Evolutionary conservation across 2,329 filamentous ascomycete genomes (phyloP), one percentile per base, ranked within the genome.

Genomic region (Pseudomassariella vexata): DNA sequence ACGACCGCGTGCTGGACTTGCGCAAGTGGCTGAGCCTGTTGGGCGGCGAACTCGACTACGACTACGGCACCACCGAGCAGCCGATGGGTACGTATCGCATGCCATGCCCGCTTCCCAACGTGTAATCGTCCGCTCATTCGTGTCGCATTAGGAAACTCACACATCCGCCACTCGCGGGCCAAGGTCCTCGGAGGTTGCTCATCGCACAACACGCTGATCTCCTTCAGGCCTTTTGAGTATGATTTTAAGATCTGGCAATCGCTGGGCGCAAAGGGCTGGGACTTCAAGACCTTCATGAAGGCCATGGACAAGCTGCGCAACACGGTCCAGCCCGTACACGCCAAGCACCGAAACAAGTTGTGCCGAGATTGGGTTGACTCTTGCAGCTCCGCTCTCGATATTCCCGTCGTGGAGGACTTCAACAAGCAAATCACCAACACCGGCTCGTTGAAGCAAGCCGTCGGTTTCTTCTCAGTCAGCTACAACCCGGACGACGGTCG

Each of bases 101-200:
- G 21, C 2, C 7, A 21, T 9, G 29, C 23, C 14, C 24, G 21
- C 19, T 18, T 21, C 12, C 9, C 19, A 14, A 10, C 31, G 12
- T 8, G 25, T 15, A 28, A 3, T 11, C n/a, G n/a, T n/a, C n/a
- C n/a, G n/a, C n/a, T n/a, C n/a, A n/a, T n/a, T n/a, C n/a, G n/a
- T n/a, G n/a, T n/a, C n/a, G n/a, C n/a, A n/a, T n/a, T 60, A 75
- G 86, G 87, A 54, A 95, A 95, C 69, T 92, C 85, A 35, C 75
- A 87, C 64, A 94, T 95, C 64, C 80, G 87, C 44, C 88, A 94
- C 66, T 94, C 88, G 10, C 82, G 88, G 41, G 88, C 88, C 42
- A 94, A 94, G 68, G 87, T 95, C 23, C 74, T 95, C 19, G 88
- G 88, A 46, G 88, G 88, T 45, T 95, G 88, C 70, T 94, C 87